Base-by-base conservation (phyloP, 345 rosid species). In the Garcia nutans region DNA sequence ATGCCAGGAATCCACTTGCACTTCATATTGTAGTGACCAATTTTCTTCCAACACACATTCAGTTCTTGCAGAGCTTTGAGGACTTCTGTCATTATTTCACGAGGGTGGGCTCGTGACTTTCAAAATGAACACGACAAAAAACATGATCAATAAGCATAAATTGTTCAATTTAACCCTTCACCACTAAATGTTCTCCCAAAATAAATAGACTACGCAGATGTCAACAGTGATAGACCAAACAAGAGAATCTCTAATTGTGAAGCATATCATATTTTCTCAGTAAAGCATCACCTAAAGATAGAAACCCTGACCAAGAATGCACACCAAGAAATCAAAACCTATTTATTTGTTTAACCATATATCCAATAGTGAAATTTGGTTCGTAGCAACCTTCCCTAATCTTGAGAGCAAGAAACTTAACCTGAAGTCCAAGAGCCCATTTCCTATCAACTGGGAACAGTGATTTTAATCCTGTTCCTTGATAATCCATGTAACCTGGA, bases 381-480 rank as follows among this genome's bases (percentile, higher is more conserved):
- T 23, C 52, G 2, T 49, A 60, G 69, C 60, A 69, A 37, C 61
- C 19, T 50, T 59, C 20, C 6, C 17, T 56, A 62, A 50, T 63
- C 17, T 33, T 37, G 31, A 76, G 62, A 33, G 79, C 55, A 64
- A 79, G 20, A 57, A 71, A 79, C 72, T 73, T 77, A 41, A 96
- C 99, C 97, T 93, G 93, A 75, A 96, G 90, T 71, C 99, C 98
- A 77, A 96, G 95, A 80, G 94, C 92, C 97, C 97, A 96, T 88
- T 93, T 96, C 82, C 91, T 85, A 66, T 89, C 92, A 68, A 74
- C 84, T 11, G 87, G 88, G 76, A 76, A 80, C 80, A 90, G 93
- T 60, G 92, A 79, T 74, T 87, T 87, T 69, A 85, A 79, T 69
- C 92, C 87, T 57, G 80, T 82, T 76, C 91, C 97, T 80, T 88